These are phyloP conservation scores for Nicotiana rustica DNA, from an alignment of 305 asterid genomes.

Conservation along the genomic window DNA sequence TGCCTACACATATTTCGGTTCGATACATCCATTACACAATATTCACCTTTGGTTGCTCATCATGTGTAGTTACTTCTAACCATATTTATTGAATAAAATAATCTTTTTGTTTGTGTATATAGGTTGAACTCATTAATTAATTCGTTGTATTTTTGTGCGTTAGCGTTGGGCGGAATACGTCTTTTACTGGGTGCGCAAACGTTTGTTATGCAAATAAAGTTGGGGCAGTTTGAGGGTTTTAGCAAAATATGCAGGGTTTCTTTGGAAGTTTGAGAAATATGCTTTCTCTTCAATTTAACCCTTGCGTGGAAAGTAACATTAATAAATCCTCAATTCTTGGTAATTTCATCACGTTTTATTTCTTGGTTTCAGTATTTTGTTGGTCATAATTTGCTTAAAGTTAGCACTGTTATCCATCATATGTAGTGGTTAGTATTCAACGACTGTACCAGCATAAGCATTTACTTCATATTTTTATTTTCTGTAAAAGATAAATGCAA, in stretches of 20 bases:
- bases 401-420: background rate
- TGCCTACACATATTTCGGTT: too few species aligned
- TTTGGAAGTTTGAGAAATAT: too few species aligned
- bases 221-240: too few species aligned
- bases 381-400: background rate
- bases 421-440: background rate
- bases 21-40: too few species aligned
- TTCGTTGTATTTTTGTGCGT: too few species aligned
- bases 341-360: background rate
- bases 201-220: background rate
- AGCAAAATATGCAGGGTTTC: too few species aligned
- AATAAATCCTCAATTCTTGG: background rate
- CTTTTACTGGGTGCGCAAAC: background rate
- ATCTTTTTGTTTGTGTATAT: too few species aligned
- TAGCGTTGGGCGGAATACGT: too few species aligned
- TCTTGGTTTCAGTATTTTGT: background rate
- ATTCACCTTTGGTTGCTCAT: too few species aligned
- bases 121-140: too few species aligned
- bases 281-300: background rate
- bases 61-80: too few species aligned
- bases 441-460: background rate
- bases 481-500: conserved; percentile 11
- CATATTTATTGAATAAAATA: too few species aligned
- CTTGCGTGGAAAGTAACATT: background rate
- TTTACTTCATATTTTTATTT: background rate